Evolutionary conservation across 2,329 filamentous ascomycete genomes (phyloP).

Genomic region (Endothia cerciana): DNA sequence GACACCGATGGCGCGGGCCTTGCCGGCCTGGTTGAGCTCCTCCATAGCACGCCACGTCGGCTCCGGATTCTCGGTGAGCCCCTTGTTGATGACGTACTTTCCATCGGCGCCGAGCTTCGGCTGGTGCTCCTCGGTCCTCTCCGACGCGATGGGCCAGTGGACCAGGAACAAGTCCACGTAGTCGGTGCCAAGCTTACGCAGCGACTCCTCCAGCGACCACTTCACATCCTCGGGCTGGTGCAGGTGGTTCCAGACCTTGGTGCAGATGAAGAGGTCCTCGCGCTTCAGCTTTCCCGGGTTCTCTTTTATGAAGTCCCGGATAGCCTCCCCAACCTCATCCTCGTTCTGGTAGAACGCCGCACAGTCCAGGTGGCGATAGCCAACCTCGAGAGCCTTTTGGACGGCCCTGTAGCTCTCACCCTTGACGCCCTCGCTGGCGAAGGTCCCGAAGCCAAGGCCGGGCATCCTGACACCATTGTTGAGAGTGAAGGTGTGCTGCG

Average conservation of each 20-base stretch:
- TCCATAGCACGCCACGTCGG: constrained; percentile 68
- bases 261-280: constrained; percentile 63
- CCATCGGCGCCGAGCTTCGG: constrained; percentile 51
- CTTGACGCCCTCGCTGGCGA: constrained; percentile 65
- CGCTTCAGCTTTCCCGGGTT: constrained; percentile 51
- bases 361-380: constrained; percentile 70
- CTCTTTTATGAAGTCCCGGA: constrained; percentile 49
- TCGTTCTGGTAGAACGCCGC: constrained; percentile 74
- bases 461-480: constrained; percentile 62
- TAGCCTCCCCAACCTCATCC: constrained; percentile 60
- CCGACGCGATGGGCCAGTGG: constrained; percentile 51
- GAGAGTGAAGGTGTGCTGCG: constrained; percentile 45
- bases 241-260: constrained; percentile 72
- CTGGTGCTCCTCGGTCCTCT: constrained; percentile 46
- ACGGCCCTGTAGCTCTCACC: constrained; percentile 68
- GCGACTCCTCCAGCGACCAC: constrained; percentile 52
- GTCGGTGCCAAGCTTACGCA: constrained; percentile 54
- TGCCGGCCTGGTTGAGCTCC: constrained; percentile 55
- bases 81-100: constrained; percentile 56
- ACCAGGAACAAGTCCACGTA: constrained; percentile 66
- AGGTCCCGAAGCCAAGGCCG: constrained; percentile 67
- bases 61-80: constrained; percentile 67
- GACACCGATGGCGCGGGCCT: constrained; percentile 61
- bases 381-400: constrained; percentile 62
- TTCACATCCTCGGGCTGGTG: constrained; percentile 63